phyloP scores from a whole-genome alignment of 352 stramenopile species.

The Phytophthora boehmeriae region DNA sequence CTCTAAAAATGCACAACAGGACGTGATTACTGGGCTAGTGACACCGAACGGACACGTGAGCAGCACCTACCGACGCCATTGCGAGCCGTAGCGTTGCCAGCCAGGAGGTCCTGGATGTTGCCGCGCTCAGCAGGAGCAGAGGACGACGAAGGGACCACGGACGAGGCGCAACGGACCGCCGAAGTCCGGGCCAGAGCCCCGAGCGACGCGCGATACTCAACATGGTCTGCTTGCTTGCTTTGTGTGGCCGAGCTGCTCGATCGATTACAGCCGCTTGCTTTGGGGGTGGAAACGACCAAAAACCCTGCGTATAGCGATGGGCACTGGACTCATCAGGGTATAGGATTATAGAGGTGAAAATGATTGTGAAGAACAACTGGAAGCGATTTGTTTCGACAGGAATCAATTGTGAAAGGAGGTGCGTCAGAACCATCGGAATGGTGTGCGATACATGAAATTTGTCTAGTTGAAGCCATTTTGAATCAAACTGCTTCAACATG shows the following conservation, averaged over 20 bases:
- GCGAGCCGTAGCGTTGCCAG: neutral
- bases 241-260: constrained; percentile 4
- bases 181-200: constrained; percentile 28
- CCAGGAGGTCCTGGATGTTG: neutral
- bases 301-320: constrained; percentile 6
- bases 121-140: constrained; percentile 4
- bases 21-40: neutral
- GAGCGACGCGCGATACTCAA: constrained; percentile 48
- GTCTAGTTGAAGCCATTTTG: too few species aligned
- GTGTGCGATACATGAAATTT: neutral
- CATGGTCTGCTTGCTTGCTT: constrained; percentile 26
- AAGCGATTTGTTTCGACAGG: neutral
- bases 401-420: constrained; percentile 7
- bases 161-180: constrained; percentile 32
- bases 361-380: neutral
- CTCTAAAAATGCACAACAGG: neutral
- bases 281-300: constrained; percentile 29
- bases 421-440: constrained; percentile 12
- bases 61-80: neutral
- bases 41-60: too few species aligned
- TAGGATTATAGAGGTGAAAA: neutral
- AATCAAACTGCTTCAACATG: too few species aligned
- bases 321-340: neutral
- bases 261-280: constrained; percentile 31
- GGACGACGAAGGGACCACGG: constrained; percentile 20